Percentiles rank a stretch among this genome's conserved stretches.
Evolutionary conservation across 192 early-diverging fungal species (phyloP).

Genomic region (Glomus cerebriforme): DNA sequence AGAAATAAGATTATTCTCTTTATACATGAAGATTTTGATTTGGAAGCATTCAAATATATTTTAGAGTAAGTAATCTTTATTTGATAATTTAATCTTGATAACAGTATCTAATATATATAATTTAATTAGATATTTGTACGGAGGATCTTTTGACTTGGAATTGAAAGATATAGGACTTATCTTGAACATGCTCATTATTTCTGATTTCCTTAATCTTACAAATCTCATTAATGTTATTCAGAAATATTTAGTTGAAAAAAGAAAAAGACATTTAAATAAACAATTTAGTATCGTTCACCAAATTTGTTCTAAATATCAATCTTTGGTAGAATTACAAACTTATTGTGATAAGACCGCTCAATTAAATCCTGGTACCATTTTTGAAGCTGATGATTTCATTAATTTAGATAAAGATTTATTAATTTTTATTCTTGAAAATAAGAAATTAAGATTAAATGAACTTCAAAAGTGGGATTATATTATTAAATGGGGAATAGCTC

Average conservation of each 20-base stretch:
- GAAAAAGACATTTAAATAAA: not conserved
- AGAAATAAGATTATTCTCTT: not conserved
- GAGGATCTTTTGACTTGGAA: not conserved
- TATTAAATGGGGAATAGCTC: not conserved
- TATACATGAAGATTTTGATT: not conserved
- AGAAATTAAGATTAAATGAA: not conserved
- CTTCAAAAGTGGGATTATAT: not conserved
- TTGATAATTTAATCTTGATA: not conserved
- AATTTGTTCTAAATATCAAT: not conserved
- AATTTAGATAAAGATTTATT: not conserved
- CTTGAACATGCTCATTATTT: not conserved
- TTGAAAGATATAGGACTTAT: not conserved
- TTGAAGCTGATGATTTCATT: not conserved
- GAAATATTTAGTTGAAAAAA: not conserved
- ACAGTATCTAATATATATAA: not conserved
- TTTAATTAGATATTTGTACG: not conserved
- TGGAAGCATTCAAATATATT: not conserved
- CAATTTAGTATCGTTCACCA: not conserved
- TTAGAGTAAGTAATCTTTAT: not conserved
- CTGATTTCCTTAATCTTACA: not conserved
- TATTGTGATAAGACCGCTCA: not conserved
- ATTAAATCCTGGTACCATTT: not conserved
- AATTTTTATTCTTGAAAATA: not conserved
- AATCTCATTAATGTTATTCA: not conserved
- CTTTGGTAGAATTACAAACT: not conserved